Evolutionary conservation across 192 early-diverging fungal species (phyloP), one percentile per base, ranked within the genome.

Genomic region (Podochytrium sp.): DNA sequence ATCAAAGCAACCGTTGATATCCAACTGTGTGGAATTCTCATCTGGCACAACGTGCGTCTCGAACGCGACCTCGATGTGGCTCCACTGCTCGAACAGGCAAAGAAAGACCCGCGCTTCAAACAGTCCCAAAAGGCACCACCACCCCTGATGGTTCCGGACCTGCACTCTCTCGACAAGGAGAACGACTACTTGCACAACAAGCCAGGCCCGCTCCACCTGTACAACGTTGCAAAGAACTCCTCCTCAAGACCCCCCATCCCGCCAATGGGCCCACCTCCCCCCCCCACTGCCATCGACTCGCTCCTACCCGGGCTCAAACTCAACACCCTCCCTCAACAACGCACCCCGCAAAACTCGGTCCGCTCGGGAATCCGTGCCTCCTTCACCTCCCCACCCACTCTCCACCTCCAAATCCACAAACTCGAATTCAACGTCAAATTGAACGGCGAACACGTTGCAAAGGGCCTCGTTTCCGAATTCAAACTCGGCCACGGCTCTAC

Each of bases 391-490:
- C 47, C 66, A 1, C 66, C 66, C 3, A 20, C 35, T 25, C 30
- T 69, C 23, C 53, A 52, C 12, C 27, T 69, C 7, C 37, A 16
- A n/a, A 34, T 69, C 18, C 51, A 52, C 34, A 47, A 34, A 4
- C 27, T 69, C 37, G 66, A 69, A 14, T 69, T 69, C 30, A 41
- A 53, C 34, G 66, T 69, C 1, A 32, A 55, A 18, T 25, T 69
- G 32, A 69, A 69, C 37, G 51, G 50, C 29, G 49, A 69, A 34
- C 27, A 51, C 27, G 66, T 41, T 3, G 66, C 66, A 2, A 10
- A 20, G 33, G 66, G 66, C 3, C 16, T 18, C 6, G 33, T 69
- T n/a, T 25, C 7, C 12, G 27, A 20, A 37, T 2, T 69, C 2
- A 30, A 20, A 2, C 27, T 69, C 5, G 66, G 51, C 14, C 12